phyloP scores from a whole-genome alignment of 2,329 filamentous ascomycete genomes.

The Fusarium sp. region DNA sequence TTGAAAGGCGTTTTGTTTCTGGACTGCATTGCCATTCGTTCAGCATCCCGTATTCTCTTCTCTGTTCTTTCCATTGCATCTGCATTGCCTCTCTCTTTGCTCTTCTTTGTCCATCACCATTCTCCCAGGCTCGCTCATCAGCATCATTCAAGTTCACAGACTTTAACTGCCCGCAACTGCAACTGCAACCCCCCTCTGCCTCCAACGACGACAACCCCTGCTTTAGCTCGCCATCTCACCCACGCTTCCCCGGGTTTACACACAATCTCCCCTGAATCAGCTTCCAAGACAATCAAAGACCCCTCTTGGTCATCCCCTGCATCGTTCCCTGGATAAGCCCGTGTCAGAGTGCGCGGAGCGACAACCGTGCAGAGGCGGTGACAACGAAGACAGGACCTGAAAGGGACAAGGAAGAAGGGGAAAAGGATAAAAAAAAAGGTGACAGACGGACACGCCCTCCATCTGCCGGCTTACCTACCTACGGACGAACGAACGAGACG shows the following conservation, averaged over 20 bases:
- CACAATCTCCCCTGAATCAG: conserved; percentile 5
- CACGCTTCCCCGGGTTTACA: not conserved
- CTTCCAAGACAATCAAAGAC: conserved; percentile 24
- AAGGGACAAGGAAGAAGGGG: conserved; percentile 2
- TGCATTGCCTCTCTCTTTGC: too few relatives aligned
- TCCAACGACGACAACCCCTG: conserved; percentile 12
- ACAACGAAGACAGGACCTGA: conserved; percentile 32
- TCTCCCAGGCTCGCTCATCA: too few relatives aligned
- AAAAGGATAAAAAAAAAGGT: not conserved
- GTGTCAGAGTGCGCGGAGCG: conserved; percentile 34
- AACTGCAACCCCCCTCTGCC: not conserved
- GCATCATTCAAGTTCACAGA: too few relatives aligned
- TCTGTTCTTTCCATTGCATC: not conserved
- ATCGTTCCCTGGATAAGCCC: conserved; percentile 39
- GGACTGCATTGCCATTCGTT: too few relatives aligned
- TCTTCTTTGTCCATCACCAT: too few relatives aligned
- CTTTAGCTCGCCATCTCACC: conserved; percentile 2
- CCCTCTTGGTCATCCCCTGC: conserved; percentile 40
- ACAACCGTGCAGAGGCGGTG: conserved; percentile 43
- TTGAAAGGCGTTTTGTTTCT: too few relatives aligned
- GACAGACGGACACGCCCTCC: too few relatives aligned
- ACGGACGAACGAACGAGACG: conserved; percentile 7
- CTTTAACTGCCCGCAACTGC: too few relatives aligned
- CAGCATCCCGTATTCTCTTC: too few relatives aligned
- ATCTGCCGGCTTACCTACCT: conserved; percentile 8